Conservation (phyloP, 1,139 yeast species). For the Kurtzmaniella quercitrusa region DNA sequence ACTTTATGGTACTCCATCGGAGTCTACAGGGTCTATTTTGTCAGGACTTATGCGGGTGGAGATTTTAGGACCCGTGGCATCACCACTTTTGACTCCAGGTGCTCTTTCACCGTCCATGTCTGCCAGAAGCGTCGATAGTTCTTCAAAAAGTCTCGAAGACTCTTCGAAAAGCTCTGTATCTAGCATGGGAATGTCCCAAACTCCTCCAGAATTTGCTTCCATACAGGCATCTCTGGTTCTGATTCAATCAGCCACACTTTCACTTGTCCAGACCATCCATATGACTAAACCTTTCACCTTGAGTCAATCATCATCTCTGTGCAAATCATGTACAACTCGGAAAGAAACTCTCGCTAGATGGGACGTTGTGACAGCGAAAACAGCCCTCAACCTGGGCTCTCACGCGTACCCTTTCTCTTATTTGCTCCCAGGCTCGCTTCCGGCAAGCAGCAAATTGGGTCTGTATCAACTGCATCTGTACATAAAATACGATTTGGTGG, state of each 20-base stretch:
- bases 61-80: not conserved
- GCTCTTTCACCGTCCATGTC: not conserved
- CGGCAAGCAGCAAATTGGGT: constrained; percentile 70
- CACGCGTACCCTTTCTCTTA: constrained; percentile 96
- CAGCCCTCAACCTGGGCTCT: constrained; percentile 55
- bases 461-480: constrained; percentile 48
- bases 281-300: constrained; percentile 61
- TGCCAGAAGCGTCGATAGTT: constrained; percentile 7
- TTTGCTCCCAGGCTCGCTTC: constrained; percentile 83
- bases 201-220: constrained; percentile 4
- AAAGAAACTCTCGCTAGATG: constrained; percentile 73
- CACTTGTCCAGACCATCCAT: constrained; percentile 64
- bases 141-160: not conserved
- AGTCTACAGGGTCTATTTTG: constrained; percentile 81
- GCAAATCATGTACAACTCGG: constrained; percentile 54
- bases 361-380: constrained; percentile 68
- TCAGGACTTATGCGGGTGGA: constrained; percentile 52
- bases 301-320: constrained; percentile 46
- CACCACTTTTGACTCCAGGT: not conserved
- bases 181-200: constrained; percentile 2
- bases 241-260: constrained; percentile 56
- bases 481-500: constrained; percentile 72
- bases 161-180: not conserved
- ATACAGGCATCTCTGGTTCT: constrained; percentile 16
- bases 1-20: constrained; percentile 72